phyloP scores from a whole-genome alignment of 2,329 filamentous ascomycete genomes.

The Emmonsiellopsis sp. region DNA sequence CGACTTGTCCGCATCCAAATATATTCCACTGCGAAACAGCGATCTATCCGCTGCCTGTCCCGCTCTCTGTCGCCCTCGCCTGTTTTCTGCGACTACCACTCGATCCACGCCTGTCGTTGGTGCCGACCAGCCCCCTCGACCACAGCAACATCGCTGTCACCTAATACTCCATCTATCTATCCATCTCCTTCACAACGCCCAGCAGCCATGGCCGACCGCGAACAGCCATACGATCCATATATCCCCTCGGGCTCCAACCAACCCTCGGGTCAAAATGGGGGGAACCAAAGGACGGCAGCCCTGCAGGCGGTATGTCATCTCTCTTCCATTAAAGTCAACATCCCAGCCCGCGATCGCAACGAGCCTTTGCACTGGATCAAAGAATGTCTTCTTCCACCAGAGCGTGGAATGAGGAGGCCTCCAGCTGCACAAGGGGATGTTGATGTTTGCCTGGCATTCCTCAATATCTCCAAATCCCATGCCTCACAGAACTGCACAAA shows the following conservation, averaged over 20 bases:
- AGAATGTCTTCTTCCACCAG: too few relatives aligned
- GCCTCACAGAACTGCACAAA: background rate
- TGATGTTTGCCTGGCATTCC: too few relatives aligned
- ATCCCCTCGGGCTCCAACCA: conserved; percentile 60
- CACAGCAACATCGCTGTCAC: background rate
- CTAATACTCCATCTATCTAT: background rate
- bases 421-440: too few relatives aligned
- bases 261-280: conserved; percentile 46
- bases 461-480: too few relatives aligned
- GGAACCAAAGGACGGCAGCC: conserved; percentile 59
- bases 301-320: conserved; percentile 70
- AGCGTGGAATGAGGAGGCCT: too few relatives aligned
- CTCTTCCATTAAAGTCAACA: background rate
- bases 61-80: background rate
- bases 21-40: background rate
- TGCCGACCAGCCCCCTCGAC: background rate
- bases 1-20: too few relatives aligned
- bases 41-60: background rate
- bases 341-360: background rate
- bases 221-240: conserved; percentile 77
- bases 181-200: background rate
- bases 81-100: background rate
- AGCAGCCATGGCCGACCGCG: conserved; percentile 13
- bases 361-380: background rate
- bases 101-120: too few relatives aligned